A percentile compares a stretch with the other conserved stretches of the same genome.
Conservation (phyloP, 129 eudicot genomes). For the Kitagawia praeruptora region DNA sequence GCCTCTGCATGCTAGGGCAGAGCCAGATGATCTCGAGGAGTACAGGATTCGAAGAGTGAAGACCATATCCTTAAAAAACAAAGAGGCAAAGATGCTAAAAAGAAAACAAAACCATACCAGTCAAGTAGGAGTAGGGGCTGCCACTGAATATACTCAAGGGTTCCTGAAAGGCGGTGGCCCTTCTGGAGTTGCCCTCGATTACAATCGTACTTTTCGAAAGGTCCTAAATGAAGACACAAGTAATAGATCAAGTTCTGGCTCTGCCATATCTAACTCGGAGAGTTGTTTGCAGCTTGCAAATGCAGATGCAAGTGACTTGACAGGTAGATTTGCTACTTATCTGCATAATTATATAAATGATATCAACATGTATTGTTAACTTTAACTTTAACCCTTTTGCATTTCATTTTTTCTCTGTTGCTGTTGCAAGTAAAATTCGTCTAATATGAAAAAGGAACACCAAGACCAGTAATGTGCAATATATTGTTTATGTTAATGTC, state of each 20-base stretch:
- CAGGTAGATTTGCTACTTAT: conserved; percentile 40
- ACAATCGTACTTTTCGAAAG: conserved; percentile 44
- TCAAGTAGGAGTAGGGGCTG: conserved; percentile 27
- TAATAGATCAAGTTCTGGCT: conserved; percentile 94
- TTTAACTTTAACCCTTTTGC: background rate
- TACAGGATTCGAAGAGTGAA: conserved; percentile 52
- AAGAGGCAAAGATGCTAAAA: conserved; percentile 64
- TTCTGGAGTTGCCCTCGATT: conserved; percentile 27
- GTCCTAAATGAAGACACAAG: conserved; percentile 76
- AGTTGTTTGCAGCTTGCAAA: conserved; percentile 76
- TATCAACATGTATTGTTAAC: background rate
- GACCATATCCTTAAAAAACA: conserved; percentile 55
- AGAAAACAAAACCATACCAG: conserved; percentile 53
- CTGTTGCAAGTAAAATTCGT: background rate
- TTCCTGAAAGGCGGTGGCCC: conserved; percentile 31
- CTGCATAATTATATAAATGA: background rate
- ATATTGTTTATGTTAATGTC: background rate
- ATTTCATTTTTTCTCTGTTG: background rate
- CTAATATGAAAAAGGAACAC: background rate
- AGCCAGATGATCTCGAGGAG: conserved; percentile 66
- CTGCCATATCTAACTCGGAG: conserved; percentile 92
- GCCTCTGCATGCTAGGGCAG: conserved; percentile 85
- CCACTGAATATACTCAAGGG: conserved; percentile 36
- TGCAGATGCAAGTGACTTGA: conserved; percentile 88
- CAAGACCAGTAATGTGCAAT: background rate